Evolutionary conservation across 2,329 filamentous ascomycete species (phyloP), one percentile per base, ranked within the genome.

Genomic region (Cercospora zeae-maydis): DNA sequence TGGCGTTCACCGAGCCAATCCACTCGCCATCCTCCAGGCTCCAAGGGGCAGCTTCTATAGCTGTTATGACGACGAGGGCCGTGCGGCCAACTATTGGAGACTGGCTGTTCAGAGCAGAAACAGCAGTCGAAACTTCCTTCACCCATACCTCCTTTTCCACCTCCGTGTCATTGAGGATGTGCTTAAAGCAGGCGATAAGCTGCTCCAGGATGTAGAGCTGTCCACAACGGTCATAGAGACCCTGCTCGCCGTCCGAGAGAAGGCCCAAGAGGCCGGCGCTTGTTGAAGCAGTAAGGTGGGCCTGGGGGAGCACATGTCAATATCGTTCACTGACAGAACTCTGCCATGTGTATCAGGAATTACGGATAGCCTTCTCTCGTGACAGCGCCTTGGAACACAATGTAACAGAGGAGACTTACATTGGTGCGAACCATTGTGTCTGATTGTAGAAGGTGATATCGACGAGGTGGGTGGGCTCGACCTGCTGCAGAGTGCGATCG

Each of bases 151-250:
- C 47, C 37, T 62, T 37, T 14, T 58, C 47, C 9, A 58, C 30
- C 21, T 62, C 47, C 16, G 42, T 31, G 16, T 53, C 47, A 24
- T 39, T 37, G 13, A 49, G 21, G 34, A 62, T 19, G 21, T 62
- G 53, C 21, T 34, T 24, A 34, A 55, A 59, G 9, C 27, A 31
- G 16, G 30, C 27, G 13, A 59, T 14, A 2, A 62, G 55, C 33
- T 58, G 60, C 30, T 30, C 21, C 16, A 62, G 60, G 34, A 55
- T 19, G 47, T 58, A 62, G 24, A 55, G 55, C 55, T 58, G 54
- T 37, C 36, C 31, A 24, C 54, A 58, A 33, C 54, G 54, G 14
- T 47, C 54, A 14, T 24, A 31, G 9, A 58, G 37, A 6, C 54
- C 54, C 33, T 45, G 36, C 34, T 42, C 36, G 36, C 36, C 54